Evolutionary conservation across 768 basidiomycete genomes (phyloP).

Genomic region (Lyophyllum atratum): DNA sequence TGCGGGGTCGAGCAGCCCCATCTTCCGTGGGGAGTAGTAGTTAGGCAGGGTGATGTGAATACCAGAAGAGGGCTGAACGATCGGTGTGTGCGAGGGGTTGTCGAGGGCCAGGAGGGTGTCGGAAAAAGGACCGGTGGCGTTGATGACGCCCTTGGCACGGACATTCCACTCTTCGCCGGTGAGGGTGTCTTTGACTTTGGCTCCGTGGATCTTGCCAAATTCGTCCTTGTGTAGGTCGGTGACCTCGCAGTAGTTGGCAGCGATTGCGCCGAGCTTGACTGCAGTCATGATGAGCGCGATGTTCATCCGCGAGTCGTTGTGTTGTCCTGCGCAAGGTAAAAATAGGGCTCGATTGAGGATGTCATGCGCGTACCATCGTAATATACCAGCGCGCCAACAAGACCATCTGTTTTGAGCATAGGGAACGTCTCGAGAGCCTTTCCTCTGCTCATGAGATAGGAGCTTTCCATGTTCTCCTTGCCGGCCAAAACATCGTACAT

Average conservation of each 20-base stretch:
- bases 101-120: slow-evolving; percentile 86
- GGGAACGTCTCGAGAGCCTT: slow-evolving; percentile 95
- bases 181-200: slow-evolving; percentile 70
- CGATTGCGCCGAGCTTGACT: slow-evolving; percentile 85
- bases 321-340: slow-evolving; percentile 64
- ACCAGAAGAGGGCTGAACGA: slow-evolving; percentile 91
- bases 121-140: slow-evolving; percentile 94
- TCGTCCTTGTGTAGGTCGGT: slow-evolving; percentile 70
- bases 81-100: slow-evolving; percentile 73
- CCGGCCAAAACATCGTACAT: slow-evolving; percentile 95
- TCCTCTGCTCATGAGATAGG: slow-evolving; percentile 93
- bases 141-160: slow-evolving; percentile 88
- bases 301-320: slow-evolving; percentile 99
- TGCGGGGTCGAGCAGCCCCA: slow-evolving; percentile 94
- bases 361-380: slow-evolving; percentile 74
- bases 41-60: slow-evolving; percentile 96
- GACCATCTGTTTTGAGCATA: slow-evolving; percentile 90
- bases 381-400: slow-evolving; percentile 95
- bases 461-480: slow-evolving; percentile 94
- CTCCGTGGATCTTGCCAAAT: slow-evolving; percentile 78
- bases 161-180: slow-evolving; percentile 84
- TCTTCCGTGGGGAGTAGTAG: slow-evolving; percentile 92
- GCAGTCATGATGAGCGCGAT: slow-evolving; percentile 93
- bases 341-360: slow-evolving; percentile 37
- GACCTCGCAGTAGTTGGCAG: slow-evolving; percentile 90